phyloP scores from a whole-genome alignment of 1,139 yeast species.

The Lipomyces yarrowii region DNA sequence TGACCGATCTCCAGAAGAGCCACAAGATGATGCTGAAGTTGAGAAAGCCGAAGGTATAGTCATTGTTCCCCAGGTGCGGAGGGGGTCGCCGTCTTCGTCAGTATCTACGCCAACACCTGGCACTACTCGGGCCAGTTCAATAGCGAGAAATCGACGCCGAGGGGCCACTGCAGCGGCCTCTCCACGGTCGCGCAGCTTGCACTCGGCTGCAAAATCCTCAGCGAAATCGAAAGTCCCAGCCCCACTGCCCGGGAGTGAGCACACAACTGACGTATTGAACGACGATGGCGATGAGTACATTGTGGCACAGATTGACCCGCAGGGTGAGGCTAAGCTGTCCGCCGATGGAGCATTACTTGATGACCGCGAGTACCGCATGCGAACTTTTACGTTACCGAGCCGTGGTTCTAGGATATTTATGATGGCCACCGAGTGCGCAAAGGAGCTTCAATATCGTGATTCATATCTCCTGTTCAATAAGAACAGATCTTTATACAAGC shows the following conservation, averaged over 20 bases:
- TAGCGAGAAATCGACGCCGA: background rate
- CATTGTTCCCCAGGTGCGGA: constrained; percentile 1
- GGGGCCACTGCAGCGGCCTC: background rate
- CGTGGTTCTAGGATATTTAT: constrained; percentile 57
- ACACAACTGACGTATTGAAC: constrained; percentile 36
- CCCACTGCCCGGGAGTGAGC: constrained; percentile 24
- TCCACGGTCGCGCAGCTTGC: background rate
- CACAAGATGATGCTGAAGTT: constrained; percentile 40
- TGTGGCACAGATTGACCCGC: constrained; percentile 48
- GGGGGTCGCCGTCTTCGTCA: background rate
- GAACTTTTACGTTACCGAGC: constrained; percentile 59
- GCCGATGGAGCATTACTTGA: constrained; percentile 58
- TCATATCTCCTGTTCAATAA: constrained; percentile 66
- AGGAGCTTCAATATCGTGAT: constrained; percentile 64
- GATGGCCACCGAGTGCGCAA: constrained; percentile 72
- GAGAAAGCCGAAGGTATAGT: constrained; percentile 38
- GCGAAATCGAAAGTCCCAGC: constrained; percentile 8
- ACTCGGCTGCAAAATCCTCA: background rate
- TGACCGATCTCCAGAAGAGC: background rate
- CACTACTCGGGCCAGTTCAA: constrained; percentile 1
- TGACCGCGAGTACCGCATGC: constrained; percentile 59
- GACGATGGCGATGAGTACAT: constrained; percentile 44
- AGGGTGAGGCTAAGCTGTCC: constrained; percentile 60
- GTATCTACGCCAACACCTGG: constrained; percentile 10
- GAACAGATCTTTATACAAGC: constrained; percentile 58